phyloP scores from a whole-genome alignment of 2,329 filamentous ascomycete genomes.

The Talaromyces atroroseus region DNA sequence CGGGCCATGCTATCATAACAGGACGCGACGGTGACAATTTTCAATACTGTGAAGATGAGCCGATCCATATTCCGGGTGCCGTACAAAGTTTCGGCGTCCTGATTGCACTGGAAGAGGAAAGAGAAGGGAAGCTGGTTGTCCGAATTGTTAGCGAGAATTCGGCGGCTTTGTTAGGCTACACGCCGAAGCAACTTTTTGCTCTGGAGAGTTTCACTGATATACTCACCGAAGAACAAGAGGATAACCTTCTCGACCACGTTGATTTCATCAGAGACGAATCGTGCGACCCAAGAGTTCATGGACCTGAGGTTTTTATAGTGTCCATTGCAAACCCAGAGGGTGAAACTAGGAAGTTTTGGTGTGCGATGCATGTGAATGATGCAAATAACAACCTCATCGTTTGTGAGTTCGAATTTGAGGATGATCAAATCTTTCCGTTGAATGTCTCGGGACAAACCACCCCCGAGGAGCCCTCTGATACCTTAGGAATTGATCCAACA shows the following conservation, averaged over 20 bases:
- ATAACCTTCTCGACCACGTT: constrained; percentile 77
- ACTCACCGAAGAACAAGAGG: constrained; percentile 73
- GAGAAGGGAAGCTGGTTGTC: constrained; percentile 62
- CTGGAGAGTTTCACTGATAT: constrained; percentile 76
- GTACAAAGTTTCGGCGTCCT: constrained; percentile 76
- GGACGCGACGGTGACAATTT: constrained; percentile 66
- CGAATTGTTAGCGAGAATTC: constrained; percentile 80
- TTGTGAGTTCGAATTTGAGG: constrained; percentile 83
- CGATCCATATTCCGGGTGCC: constrained; percentile 80
- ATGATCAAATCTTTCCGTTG: constrained; percentile 64
- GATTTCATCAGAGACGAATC: constrained; percentile 84
- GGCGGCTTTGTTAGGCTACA: constrained; percentile 66
- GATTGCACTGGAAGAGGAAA: constrained; percentile 66
- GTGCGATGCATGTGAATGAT: constrained; percentile 72
- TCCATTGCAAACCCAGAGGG: constrained; percentile 58
- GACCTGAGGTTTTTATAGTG: constrained; percentile 79
- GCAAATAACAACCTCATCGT: constrained; percentile 66
- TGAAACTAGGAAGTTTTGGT: constrained; percentile 69
- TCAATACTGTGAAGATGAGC: constrained; percentile 83
- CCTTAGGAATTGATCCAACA: constrained; percentile 66
- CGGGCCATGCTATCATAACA: constrained; percentile 76
- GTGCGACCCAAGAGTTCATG: constrained; percentile 66
- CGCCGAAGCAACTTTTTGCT: constrained; percentile 68
- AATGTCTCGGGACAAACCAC: constrained; percentile 53
- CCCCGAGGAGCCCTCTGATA: constrained; percentile 65